Evolutionary conservation across 176 grass and related monocot species (phyloP).

Genomic region (Avena sativa): DNA sequence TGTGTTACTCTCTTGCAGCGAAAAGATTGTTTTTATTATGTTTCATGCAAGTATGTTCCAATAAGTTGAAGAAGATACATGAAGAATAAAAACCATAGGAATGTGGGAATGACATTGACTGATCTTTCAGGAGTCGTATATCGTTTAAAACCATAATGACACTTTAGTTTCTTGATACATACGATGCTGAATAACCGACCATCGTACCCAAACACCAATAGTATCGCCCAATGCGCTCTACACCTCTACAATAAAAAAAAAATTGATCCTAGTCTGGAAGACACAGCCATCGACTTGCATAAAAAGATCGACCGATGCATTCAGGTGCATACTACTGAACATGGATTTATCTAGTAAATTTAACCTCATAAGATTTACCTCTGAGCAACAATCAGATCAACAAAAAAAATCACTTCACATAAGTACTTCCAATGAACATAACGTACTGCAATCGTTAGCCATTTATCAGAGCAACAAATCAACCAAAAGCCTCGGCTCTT

Average conservation of each 20-base stretch:
- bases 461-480: constrained; percentile 8
- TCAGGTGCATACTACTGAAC: background rate
- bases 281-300: background rate
- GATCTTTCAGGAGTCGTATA: background rate
- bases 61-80: background rate
- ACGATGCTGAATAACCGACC: too few species aligned
- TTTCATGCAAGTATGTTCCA: background rate
- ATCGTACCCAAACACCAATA: too few species aligned
- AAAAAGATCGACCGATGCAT: background rate
- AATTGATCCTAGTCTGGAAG: background rate
- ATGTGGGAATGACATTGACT: background rate
- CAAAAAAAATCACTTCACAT: background rate
- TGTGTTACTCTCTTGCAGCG: background rate
- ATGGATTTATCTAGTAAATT: background rate
- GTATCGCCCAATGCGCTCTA: too few species aligned
- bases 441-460: background rate
- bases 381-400: background rate
- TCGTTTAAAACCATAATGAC: too few species aligned
- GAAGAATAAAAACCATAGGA: background rate
- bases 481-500: background rate
- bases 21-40: background rate
- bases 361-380: background rate
- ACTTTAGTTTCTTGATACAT: too few species aligned
- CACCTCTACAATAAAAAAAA: too few species aligned
- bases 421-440: background rate